Conservation (phyloP, 257 asterid genomes). For the Solanum lignicaule region DNA sequence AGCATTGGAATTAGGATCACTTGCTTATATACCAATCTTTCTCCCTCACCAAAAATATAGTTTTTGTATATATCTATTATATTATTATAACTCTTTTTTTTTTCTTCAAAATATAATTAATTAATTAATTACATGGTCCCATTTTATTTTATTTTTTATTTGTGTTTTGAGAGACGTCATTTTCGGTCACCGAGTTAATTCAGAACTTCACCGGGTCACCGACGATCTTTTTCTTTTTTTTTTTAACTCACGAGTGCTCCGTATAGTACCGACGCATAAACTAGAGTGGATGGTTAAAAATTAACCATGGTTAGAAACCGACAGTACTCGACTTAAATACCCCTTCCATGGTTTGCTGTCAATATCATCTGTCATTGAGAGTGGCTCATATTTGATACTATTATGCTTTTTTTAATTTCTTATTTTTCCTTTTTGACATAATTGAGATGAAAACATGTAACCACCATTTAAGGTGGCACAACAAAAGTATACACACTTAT, state of each 20-base stretch:
- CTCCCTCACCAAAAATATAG: background rate
- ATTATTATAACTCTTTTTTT: background rate
- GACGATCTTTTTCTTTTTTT: background rate
- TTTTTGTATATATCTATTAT: slow-evolving; percentile 1
- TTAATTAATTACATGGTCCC: background rate
- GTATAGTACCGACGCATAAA: background rate
- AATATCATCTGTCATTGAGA: background rate
- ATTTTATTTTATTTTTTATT: background rate
- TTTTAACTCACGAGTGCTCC: slow-evolving; percentile 10
- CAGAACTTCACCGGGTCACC: slow-evolving; percentile 22
- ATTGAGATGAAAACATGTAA: background rate
- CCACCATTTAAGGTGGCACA: background rate
- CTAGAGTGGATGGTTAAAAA: background rate
- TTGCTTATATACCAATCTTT: slow-evolving; percentile 40
- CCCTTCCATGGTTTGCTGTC: background rate
- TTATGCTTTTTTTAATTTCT: background rate
- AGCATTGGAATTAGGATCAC: slow-evolving; percentile 52
- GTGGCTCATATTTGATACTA: background rate
- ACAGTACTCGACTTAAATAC: background rate
- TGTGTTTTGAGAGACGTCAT: background rate
- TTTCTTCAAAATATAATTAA: background rate
- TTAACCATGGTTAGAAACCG: slow-evolving; percentile 17
- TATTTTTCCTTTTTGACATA: background rate
- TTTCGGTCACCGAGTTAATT: slow-evolving; percentile 8
- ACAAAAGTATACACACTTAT: background rate